Base-by-base conservation (phyloP, 2,329 filamentous ascomycete genomes). In the Microcyclosporella mali region DNA sequence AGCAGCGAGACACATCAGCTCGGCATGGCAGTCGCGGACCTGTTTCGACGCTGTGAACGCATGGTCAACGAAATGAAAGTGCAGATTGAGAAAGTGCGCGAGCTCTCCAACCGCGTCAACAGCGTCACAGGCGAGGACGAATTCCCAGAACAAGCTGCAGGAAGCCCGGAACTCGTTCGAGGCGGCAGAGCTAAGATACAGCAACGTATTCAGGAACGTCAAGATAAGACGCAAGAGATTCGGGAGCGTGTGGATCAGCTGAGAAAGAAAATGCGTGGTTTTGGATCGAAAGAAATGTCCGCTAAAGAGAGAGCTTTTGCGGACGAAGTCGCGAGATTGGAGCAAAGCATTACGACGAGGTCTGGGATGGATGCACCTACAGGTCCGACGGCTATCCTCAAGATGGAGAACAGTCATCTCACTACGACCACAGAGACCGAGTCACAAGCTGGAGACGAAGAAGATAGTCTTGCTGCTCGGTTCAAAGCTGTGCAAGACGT, bases 41-140 rank as follows among this genome's bases (percentile, higher is more conserved):
- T 89, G 4, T 89, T 88, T 66, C 72, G 81, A 18, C 75, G 81
- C 41, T 86, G 84, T 48, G 76, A 84, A 52, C 72, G 79, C 34
- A 71, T 89, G 18, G 80, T 83, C 55, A 69, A 72, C 14, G 84
- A 88, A 57, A 71, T 88, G 32, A 71, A 70, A 50, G 77, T 81
- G 48, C 84, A 89, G 59, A 74, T 88, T 17, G 68, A 67, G 47
- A 79, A 81, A 52, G 81, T 78, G 19, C 77, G 79, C 41, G 77
- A 84, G 55, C 74, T 86, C 31, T 79, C 78, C 58, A 69, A 71
- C 30, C 78, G 78, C 52, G 78, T 88, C 21, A 83, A 88, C 50
- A 71, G 71, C 31, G 77, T 87, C 45, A 79, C 75, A 4, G 79
- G 78, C 3, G 73, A 75, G 33, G 78, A 81, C 45, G 69, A 70